Evolutionary conservation across 495 filamentous ascomycete species (phyloP).

Genomic region (Amphirosellinia nigrospora): DNA sequence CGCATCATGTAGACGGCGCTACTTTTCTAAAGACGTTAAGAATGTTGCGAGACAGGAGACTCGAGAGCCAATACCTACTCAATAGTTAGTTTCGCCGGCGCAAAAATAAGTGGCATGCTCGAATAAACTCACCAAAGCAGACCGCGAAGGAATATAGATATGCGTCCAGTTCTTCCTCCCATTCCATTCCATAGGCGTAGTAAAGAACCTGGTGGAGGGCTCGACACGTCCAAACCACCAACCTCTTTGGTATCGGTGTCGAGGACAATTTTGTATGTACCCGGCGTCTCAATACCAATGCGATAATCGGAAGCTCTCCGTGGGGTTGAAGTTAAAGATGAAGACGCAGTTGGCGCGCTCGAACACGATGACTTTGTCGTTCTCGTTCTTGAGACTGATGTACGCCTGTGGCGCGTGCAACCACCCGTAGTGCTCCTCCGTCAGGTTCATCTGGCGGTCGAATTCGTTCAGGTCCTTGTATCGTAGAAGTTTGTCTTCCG

Average conservation of each 20-base stretch:
- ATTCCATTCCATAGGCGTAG: conserved; percentile 89
- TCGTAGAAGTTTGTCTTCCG: conserved; percentile 82
- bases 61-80: conserved; percentile 37
- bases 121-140: conserved; percentile 74
- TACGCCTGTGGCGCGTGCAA: conserved; percentile 86
- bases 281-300: conserved; percentile 80
- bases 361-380: conserved; percentile 94
- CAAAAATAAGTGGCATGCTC: neutral
- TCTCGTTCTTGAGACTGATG: conserved; percentile 91
- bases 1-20: neutral
- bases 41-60: conserved; percentile 16
- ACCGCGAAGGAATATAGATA: conserved; percentile 86
- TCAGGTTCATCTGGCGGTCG: conserved; percentile 86
- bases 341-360: conserved; percentile 89
- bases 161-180: conserved; percentile 85
- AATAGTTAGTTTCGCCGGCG: conserved; percentile 18
- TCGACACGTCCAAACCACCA: conserved; percentile 83
- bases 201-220: conserved; percentile 83
- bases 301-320: conserved; percentile 92
- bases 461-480: conserved; percentile 96
- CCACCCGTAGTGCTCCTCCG: conserved; percentile 92
- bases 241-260: conserved; percentile 79
- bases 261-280: conserved; percentile 88
- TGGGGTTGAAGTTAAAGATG: conserved; percentile 95
- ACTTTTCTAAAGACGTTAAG: neutral